Evolutionary conservation across 1,139 yeast genomes (phyloP).

Genomic region (Yamadazyma trypodendri): DNA sequence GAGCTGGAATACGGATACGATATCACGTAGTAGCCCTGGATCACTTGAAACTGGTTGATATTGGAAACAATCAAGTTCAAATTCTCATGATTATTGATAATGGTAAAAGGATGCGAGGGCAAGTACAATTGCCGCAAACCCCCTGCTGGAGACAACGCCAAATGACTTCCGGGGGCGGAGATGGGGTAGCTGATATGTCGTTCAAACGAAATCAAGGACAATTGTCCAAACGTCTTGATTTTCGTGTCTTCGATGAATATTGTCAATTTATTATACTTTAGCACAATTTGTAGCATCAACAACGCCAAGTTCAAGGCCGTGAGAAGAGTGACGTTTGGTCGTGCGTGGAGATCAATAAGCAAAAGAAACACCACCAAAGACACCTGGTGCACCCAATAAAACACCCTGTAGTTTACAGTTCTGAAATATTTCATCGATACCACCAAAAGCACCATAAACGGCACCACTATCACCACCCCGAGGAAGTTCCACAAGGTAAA

Average conservation of each 20-base stretch:
- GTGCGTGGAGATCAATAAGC: slow-evolving; percentile 39
- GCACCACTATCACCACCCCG: slow-evolving; percentile 56
- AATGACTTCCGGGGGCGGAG: slow-evolving; percentile 37
- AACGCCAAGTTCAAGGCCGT: slow-evolving; percentile 21
- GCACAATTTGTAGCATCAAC: slow-evolving; percentile 24
- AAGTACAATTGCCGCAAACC: slow-evolving; percentile 22
- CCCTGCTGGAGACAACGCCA: slow-evolving; percentile 26
- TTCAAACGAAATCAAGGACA: slow-evolving; percentile 26
- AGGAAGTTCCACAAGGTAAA: slow-evolving; percentile 50
- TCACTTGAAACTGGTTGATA: slow-evolving; percentile 7
- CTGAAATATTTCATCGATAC: slow-evolving; percentile 49
- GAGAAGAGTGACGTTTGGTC: slow-evolving; percentile 38
- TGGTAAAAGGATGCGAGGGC: slow-evolving; percentile 44
- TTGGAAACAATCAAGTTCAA: slow-evolving; percentile 12
- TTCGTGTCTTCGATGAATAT: slow-evolving; percentile 2
- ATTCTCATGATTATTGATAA: slow-evolving; percentile 14
- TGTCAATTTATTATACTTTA: slow-evolving; percentile 14
- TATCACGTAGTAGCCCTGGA: slow-evolving; percentile 8
- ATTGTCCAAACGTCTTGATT: slow-evolving; percentile 17
- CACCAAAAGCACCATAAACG: slow-evolving; percentile 44
- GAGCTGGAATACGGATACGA: slow-evolving; percentile 13
- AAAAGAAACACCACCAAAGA: slow-evolving; percentile 29
- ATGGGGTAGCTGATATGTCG: slow-evolving; percentile 26
- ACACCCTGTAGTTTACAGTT: slow-evolving; percentile 25
- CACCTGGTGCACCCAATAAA: slow-evolving; percentile 36